Evolutionary conservation across 192 early-diverging fungal genomes (phyloP).

Genomic region (Coemansia sp.): DNA sequence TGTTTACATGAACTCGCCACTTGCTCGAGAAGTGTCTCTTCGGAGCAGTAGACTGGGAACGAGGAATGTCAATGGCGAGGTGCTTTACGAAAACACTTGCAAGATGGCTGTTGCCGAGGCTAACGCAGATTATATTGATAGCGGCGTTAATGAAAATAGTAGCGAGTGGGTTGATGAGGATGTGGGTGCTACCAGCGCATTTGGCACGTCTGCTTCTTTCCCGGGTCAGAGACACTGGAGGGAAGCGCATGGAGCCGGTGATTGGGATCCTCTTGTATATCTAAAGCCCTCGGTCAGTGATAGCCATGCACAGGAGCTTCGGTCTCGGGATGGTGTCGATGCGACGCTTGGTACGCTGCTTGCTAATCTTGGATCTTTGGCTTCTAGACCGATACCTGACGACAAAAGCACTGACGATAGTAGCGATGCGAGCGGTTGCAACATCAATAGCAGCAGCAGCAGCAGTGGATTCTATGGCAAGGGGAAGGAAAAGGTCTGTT

Average conservation of each 20-base stretch:
- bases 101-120: not conserved
- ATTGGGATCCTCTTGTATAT: slow-evolving; percentile 41
- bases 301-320: not conserved
- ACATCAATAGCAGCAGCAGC: not conserved
- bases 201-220: not conserved
- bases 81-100: not conserved
- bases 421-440: not conserved
- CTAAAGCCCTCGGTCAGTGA: slow-evolving; percentile 11
- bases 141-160: not conserved
- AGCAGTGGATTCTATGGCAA: not conserved
- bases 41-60: too few species aligned
- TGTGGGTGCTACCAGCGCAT: not conserved
- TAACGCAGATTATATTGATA: not conserved
- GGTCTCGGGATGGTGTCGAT: not conserved
- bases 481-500: not conserved
- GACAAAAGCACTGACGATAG: not conserved
- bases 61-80: too few species aligned
- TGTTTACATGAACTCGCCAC: too few species aligned
- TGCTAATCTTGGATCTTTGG: slow-evolving; percentile 11
- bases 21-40: too few species aligned
- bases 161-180: slow-evolving; percentile 10
- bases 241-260: not conserved
- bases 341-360: slow-evolving; percentile 30
- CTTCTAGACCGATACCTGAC: not conserved
- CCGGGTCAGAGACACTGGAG: not conserved